Conservation (phyloP, 768 basidiomycete genomes). For the Amylocystis lapponica region DNA sequence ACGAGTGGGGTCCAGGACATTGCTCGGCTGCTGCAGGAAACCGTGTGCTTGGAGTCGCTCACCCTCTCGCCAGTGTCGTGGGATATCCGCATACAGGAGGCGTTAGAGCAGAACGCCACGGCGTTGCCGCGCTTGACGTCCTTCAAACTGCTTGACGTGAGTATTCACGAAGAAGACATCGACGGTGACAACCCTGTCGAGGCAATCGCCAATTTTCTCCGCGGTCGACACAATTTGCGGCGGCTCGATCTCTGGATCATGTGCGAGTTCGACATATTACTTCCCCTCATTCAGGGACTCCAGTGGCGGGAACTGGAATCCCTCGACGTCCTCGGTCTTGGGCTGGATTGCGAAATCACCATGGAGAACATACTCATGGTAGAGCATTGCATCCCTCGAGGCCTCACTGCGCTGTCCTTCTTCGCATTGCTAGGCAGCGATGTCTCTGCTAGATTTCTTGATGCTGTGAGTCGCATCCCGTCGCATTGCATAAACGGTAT, state of each 20-base stretch:
- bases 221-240: not conserved
- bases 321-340: conserved; percentile 7
- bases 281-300: too few species aligned
- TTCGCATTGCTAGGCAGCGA: not conserved
- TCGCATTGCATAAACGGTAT: not conserved
- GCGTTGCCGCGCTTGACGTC: conserved; percentile 5
- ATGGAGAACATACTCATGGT: too few species aligned
- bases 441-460: too few species aligned
- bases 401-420: not conserved
- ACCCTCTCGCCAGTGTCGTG: not conserved
- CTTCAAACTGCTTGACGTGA: conserved; percentile 9
- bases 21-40: too few species aligned
- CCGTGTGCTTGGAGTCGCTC: conserved; percentile 8
- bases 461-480: too few species aligned
- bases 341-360: not conserved
- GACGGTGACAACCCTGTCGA: not conserved
- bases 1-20: too few species aligned
- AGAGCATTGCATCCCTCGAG: not conserved
- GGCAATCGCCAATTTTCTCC: conserved; percentile 2
- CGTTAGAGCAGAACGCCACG: not conserved
- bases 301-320: too few species aligned
- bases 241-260: conserved; percentile 7
- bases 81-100: not conserved
- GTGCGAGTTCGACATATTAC: too few species aligned
- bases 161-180: not conserved